Conservation (phyloP, 116 monocot genomes). For the Posidonia oceanica region DNA sequence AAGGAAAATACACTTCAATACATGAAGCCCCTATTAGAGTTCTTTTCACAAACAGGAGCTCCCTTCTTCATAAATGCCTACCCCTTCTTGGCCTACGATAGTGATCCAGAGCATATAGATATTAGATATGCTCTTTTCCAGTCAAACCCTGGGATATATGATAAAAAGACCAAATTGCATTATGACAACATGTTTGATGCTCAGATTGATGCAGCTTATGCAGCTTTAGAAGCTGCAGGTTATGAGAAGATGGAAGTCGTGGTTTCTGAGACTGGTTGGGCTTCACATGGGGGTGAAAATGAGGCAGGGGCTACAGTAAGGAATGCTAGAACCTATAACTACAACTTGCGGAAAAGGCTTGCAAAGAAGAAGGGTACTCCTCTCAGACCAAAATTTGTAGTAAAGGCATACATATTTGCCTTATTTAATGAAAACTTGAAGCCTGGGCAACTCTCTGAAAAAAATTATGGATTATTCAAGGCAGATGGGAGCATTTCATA, state of each 20-base stretch:
- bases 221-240: conserved; percentile 36
- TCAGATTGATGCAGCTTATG: conserved; percentile 46
- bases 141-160: conserved; percentile 37
- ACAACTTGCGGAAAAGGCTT: conserved; percentile 37
- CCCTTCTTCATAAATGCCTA: conserved; percentile 43
- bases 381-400: conserved; percentile 29
- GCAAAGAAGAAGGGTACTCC: conserved; percentile 44
- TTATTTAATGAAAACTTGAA: conserved; percentile 48
- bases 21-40: conserved; percentile 40
- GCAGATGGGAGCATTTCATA: conserved; percentile 50
- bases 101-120: conserved; percentile 45
- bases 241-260: conserved; percentile 36
- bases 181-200: conserved; percentile 67
- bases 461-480: conserved; percentile 40
- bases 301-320: conserved; percentile 32
- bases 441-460: conserved; percentile 37
- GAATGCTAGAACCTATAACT: conserved; percentile 52
- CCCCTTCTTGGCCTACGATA: conserved; percentile 40
- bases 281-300: conserved; percentile 29
- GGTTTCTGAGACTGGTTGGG: conserved; percentile 55
- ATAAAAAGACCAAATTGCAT: conserved; percentile 39
- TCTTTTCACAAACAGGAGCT: conserved; percentile 25
- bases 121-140: conserved; percentile 45
- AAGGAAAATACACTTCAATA: conserved; percentile 27
- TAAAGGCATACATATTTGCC: conserved; percentile 41